phyloP scores from a whole-genome alignment of 2,329 filamentous ascomycete species.

The Alternaria incomplexa region DNA sequence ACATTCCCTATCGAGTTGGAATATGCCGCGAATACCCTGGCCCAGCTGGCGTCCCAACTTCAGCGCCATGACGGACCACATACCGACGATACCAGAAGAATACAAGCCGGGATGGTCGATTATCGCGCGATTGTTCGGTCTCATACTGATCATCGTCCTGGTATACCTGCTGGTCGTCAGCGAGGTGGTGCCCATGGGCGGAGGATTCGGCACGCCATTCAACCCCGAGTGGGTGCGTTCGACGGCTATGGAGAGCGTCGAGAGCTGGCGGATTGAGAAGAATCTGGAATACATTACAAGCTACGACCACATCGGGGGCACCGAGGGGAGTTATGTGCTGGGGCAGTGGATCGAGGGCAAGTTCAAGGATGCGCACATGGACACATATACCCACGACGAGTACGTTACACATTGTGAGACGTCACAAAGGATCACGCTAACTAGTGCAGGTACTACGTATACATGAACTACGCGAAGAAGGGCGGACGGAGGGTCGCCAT shows the following conservation, averaged over 20 bases:
- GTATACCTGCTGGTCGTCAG: constrained; percentile 87
- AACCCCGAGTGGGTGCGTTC: constrained; percentile 81
- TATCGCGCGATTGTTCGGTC: constrained; percentile 73
- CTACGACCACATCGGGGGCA: constrained; percentile 92
- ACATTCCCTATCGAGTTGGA: constrained; percentile 63
- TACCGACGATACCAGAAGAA: constrained; percentile 54
- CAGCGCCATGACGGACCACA: constrained; percentile 40
- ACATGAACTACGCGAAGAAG: constrained; percentile 85
- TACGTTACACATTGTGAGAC: constrained; percentile 32
- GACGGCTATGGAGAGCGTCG: constrained; percentile 75
- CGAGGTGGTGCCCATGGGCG: constrained; percentile 76
- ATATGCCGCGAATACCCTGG: constrained; percentile 53
- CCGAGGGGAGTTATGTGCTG: constrained; percentile 85
- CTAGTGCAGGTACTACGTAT: constrained; percentile 70
- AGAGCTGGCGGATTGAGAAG: constrained; percentile 67
- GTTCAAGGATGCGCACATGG: constrained; percentile 75
- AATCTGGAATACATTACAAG: constrained; percentile 78
- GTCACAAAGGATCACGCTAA: constrained; percentile 18
- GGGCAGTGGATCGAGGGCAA: constrained; percentile 83
- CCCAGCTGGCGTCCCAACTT: constrained; percentile 31
- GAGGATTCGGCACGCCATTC: constrained; percentile 68
- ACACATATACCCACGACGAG: constrained; percentile 76
- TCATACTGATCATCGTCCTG: constrained; percentile 76
- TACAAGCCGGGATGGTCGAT: constrained; percentile 67
- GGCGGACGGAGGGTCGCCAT: constrained; percentile 83